phyloP scores from a whole-genome alignment of 228 moss, liverwort and hornwort genomes.

The Sphagnum fallax region DNA sequence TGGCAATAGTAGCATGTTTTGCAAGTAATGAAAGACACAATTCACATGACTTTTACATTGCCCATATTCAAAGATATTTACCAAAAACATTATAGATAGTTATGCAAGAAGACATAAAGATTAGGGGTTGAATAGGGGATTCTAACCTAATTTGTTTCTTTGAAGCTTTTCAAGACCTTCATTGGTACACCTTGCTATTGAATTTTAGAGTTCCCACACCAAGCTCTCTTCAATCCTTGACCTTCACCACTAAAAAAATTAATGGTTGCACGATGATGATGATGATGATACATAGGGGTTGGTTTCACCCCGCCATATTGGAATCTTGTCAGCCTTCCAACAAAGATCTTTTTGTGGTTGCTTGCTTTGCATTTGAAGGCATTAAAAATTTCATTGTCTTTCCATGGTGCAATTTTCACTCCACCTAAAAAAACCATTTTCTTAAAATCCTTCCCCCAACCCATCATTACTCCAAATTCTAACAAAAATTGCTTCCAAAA shows the following conservation, averaged over 20 bases:
- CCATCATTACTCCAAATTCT: neutral
- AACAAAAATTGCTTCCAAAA: too few relatives aligned
- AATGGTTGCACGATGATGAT: constrained; percentile 6
- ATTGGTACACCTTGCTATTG: constrained; percentile 12
- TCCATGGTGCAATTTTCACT: constrained; percentile 9
- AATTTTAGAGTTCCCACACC: constrained; percentile 7
- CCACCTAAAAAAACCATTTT: constrained; percentile 22
- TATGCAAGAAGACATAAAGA: neutral
- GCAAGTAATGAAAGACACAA: constrained; percentile 10
- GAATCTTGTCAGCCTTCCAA: neutral
- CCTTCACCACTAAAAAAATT: constrained; percentile 2
- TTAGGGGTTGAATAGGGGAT: neutral
- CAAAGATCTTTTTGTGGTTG: neutral
- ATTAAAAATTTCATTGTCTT: constrained; percentile 4
- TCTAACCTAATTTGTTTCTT: neutral
- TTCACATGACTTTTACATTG: neutral
- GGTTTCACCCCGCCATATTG: constrained; percentile 17
- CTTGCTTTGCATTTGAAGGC: constrained; percentile 6
- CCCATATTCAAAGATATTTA: neutral
- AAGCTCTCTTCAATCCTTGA: constrained; percentile 24
- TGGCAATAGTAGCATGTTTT: constrained; percentile 63
- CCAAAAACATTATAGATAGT: neutral
- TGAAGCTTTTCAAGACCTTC: constrained; percentile 9
- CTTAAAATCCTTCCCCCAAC: neutral
- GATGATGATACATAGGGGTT: constrained; percentile 21